These are phyloP conservation scores for Aristolochia californica DNA, from an alignment of 164 flowering plant genomes.

Conservation along the genomic window DNA sequence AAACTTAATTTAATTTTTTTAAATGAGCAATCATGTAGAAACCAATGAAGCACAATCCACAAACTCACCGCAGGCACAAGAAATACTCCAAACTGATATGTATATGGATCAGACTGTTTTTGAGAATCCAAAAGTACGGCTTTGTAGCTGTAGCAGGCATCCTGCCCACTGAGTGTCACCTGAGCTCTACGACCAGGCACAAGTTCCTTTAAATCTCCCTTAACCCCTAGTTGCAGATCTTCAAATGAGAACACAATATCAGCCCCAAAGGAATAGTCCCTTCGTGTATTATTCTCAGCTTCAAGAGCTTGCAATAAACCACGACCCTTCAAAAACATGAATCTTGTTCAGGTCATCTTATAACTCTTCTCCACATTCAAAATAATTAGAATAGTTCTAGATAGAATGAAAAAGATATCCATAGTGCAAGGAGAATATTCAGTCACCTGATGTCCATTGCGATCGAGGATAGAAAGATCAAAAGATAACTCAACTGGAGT, in stretches of 20 bases:
- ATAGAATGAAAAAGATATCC: no score
- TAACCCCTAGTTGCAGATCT: conserved; percentile 67
- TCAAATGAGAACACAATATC: conserved; percentile 58
- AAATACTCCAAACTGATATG: conserved; percentile 68
- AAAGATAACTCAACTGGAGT: conserved; percentile 37
- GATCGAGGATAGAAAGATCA: conserved; percentile 29
- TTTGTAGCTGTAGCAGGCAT: conserved; percentile 48
- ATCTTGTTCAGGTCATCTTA: background rate
- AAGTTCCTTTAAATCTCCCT: conserved; percentile 48
- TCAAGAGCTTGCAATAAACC: conserved; percentile 64
- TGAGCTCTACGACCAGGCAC: conserved; percentile 51
- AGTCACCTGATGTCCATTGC: conserved; percentile 44
- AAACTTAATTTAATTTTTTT: no score
- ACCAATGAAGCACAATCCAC: no score
- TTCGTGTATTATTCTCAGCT: conserved; percentile 57
- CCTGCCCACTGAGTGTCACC: conserved; percentile 47
- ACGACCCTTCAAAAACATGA: conserved; percentile 33
- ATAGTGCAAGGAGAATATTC: background rate
- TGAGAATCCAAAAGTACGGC: conserved; percentile 78
- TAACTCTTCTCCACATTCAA: no score
- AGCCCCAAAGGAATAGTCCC: conserved; percentile 38
- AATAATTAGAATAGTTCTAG: no score
- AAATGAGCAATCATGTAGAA: no score
- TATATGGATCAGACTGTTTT: conserved; percentile 33
- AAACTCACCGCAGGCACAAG: conserved; percentile 68